These are phyloP conservation scores for Farysia itapuensis DNA, from an alignment of 1,284 basidiomycete species.

Conservation along the genomic window DNA sequence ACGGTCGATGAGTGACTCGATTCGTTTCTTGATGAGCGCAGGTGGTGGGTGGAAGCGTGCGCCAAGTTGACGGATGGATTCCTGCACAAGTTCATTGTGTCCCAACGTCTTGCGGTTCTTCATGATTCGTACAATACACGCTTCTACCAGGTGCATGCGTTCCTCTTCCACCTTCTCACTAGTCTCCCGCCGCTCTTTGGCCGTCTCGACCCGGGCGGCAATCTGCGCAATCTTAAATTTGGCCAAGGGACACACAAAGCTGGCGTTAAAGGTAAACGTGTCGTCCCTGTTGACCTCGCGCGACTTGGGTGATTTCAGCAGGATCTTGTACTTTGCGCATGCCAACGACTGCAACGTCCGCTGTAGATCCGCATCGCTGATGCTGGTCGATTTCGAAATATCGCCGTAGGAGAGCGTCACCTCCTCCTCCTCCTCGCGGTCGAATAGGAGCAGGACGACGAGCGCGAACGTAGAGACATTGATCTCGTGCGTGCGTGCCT, in stretches of 20 bases:
- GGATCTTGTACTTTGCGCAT: slow-evolving; percentile 91
- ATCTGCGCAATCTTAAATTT: slow-evolving; percentile 94
- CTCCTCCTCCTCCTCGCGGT: slow-evolving; percentile 62
- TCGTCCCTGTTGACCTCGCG: slow-evolving; percentile 77
- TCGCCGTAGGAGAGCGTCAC: slow-evolving; percentile 26
- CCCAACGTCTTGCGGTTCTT: slow-evolving; percentile 88
- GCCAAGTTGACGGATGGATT: slow-evolving; percentile 83
- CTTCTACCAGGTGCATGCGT: slow-evolving; percentile 81
- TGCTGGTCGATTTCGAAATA: slow-evolving; percentile 56
- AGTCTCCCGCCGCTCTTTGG: slow-evolving; percentile 87
- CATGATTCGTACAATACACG: slow-evolving; percentile 94
- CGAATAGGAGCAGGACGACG: slow-evolving; percentile 85
- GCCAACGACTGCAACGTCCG: slow-evolving; percentile 93
- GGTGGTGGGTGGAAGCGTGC: slow-evolving; percentile 84
- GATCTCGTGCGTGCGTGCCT: slow-evolving; percentile 77
- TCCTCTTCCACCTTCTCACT: slow-evolving; percentile 89
- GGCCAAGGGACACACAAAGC: slow-evolving; percentile 78
- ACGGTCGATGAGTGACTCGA: slow-evolving; percentile 86
- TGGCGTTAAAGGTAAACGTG: slow-evolving; percentile 82
- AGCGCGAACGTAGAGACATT: slow-evolving; percentile 90
- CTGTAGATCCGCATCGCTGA: slow-evolving; percentile 78
- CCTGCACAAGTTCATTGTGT: slow-evolving; percentile 86
- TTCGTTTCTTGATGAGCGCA: slow-evolving; percentile 84
- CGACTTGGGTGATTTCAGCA: slow-evolving; percentile 86
- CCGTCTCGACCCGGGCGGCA: slow-evolving; percentile 79